A percentile compares a stretch with the other conserved stretches of the same genome.
Evolutionary conservation across 2,329 filamentous ascomycete genomes (phyloP).

Genomic region (Huntiella omanensis): DNA sequence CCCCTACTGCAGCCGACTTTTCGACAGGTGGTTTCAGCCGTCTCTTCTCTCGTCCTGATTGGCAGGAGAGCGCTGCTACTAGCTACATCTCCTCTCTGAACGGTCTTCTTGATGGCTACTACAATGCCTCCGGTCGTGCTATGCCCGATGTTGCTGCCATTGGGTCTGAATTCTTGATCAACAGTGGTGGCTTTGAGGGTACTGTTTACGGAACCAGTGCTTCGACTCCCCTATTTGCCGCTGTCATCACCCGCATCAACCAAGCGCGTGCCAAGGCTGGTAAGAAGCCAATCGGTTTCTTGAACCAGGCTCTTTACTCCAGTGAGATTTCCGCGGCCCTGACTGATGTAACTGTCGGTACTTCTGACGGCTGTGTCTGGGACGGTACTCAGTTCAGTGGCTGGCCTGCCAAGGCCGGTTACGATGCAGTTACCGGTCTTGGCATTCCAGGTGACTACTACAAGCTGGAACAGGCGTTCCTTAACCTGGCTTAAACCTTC

Average conservation of each 20-base stretch:
- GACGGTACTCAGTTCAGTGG: constrained; percentile 19
- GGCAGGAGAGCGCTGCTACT: constrained; percentile 25
- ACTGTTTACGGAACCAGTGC: constrained; percentile 28
- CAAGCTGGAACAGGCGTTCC: constrained; percentile 19
- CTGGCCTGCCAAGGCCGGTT: constrained; percentile 27
- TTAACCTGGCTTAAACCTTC: constrained; percentile 10
- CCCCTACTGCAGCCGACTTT: constrained; percentile 25
- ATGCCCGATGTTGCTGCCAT: constrained; percentile 35
- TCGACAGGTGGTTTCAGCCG: constrained; percentile 34
- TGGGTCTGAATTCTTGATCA: constrained; percentile 34
- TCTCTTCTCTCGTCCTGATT: constrained; percentile 26
- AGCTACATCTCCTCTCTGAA: constrained; percentile 24
- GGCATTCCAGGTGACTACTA: constrained; percentile 27
- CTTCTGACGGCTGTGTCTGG: constrained; percentile 23
- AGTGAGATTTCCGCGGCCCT: constrained; percentile 19
- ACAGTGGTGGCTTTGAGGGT: constrained; percentile 16
- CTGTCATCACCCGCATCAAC: constrained; percentile 35
- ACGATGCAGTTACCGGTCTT: constrained; percentile 31
- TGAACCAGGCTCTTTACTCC: constrained; percentile 31
- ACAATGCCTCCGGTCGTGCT: constrained; percentile 27
- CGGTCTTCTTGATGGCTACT: constrained; percentile 24
- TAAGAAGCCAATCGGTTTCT: constrained; percentile 31
- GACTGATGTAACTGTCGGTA: constrained; percentile 24
- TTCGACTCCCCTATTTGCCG: constrained; percentile 33
- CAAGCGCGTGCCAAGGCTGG: constrained; percentile 30